Percentiles rank a stretch among this genome's conserved stretches.
Conservation (phyloP, 2,329 filamentous ascomycete genomes). For the Aphanocladium album region DNA sequence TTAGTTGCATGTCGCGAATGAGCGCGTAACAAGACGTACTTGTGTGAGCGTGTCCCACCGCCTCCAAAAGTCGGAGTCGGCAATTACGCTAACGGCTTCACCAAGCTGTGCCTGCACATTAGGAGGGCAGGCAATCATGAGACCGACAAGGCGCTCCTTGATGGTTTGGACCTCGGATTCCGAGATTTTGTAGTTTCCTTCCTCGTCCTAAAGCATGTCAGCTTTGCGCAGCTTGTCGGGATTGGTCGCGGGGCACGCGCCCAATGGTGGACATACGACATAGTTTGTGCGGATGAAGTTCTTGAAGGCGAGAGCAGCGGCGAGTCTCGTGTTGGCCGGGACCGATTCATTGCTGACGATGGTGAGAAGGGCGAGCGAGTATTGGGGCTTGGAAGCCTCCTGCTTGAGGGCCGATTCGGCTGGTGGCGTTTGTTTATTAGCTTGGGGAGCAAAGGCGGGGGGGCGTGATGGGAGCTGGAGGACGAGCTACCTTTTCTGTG, state of each 20-base stretch:
- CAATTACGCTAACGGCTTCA: conserved; percentile 94
- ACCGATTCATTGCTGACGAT: conserved; percentile 75
- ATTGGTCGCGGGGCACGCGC: not conserved
- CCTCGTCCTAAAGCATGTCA: conserved; percentile 61
- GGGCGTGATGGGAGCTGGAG: conserved; percentile 22
- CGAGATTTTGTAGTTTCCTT: conserved; percentile 87
- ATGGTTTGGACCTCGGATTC: conserved; percentile 79
- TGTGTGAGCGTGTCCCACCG: conserved; percentile 94
- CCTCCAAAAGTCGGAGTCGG: conserved; percentile 95
- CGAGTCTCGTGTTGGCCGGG: conserved; percentile 73
- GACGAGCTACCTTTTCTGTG: conserved; percentile 74
- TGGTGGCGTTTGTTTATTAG: conserved; percentile 42
- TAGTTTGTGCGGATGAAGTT: conserved; percentile 96
- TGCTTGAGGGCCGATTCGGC: conserved; percentile 75
- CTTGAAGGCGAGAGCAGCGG: conserved; percentile 93
- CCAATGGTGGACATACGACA: conserved; percentile 51
- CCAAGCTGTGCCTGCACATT: conserved; percentile 90
- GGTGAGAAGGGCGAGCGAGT: conserved; percentile 82
- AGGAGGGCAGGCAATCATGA: conserved; percentile 90
- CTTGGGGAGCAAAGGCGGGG: conserved; percentile 19
- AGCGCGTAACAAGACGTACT: conserved; percentile 38
- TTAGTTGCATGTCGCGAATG: not conserved
- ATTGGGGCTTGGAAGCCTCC: conserved; percentile 78
- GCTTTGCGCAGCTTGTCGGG: conserved; percentile 15
- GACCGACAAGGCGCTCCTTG: conserved; percentile 88